phyloP scores from a whole-genome alignment of 208 protist species.

The Leishmania tarentolae region DNA sequence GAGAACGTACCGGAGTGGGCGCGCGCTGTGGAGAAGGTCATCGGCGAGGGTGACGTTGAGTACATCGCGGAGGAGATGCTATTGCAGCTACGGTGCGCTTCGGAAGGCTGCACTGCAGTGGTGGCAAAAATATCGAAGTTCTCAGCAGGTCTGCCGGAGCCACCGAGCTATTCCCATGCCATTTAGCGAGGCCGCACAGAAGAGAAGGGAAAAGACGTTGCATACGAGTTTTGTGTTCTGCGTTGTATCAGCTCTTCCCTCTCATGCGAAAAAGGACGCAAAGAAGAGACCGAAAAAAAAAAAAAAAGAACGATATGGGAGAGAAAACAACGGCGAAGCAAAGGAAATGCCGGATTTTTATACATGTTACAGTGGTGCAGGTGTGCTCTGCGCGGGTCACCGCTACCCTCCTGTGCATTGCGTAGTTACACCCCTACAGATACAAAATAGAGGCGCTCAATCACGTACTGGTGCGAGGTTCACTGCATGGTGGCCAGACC shows the following conservation, averaged over 20 bases:
- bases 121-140: conserved; percentile 43
- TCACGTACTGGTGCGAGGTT: not conserved
- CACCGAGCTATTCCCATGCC: conserved; percentile 33
- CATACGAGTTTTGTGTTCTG: not conserved
- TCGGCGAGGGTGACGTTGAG: conserved; percentile 55
- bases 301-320: not conserved
- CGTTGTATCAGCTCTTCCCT: not conserved
- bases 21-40: conserved; percentile 18
- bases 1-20: conserved; percentile 36
- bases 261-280: not conserved
- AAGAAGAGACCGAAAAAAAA: not conserved
- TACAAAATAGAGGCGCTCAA: no score
- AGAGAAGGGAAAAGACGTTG: not conserved
- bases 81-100: conserved; percentile 35
- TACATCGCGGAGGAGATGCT: conserved; percentile 85
- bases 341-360: not conserved
- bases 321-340: not conserved
- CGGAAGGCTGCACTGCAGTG: conserved; percentile 36
- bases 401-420: not conserved
- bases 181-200: conserved; percentile 8
- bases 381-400: not conserved
- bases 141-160: conserved; percentile 44
- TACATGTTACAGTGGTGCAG: not conserved
- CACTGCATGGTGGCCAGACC: not conserved
- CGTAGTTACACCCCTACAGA: not conserved